Base-by-base conservation (phyloP, 306 rosid species). In the Senna tora region DNA sequence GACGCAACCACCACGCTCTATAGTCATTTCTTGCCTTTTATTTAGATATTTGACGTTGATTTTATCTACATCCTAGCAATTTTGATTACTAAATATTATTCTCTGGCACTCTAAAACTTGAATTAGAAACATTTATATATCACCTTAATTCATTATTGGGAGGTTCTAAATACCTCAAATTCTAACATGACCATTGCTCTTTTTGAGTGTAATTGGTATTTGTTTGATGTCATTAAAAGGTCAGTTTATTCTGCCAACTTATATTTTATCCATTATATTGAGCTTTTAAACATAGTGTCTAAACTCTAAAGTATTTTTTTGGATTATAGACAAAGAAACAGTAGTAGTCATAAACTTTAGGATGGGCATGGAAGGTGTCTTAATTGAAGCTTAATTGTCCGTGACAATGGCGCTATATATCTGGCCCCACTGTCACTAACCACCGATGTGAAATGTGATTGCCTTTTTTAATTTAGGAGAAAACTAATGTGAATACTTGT, bases 381-480 rank as follows among this genome's bases (percentile, higher is more conserved):
- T 14, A 28, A 25, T 56, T 28, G 19, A 56, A 56, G 41, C 16
- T 25, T 25, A 25, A 25, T 17, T 25, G 28, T 10, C 39, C 63
- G 39, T 56, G 63, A 56, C 14, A 28, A 25, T 25, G 19, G 39
- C 32, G 63, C 6, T 14, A 3, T n/a, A n/a, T n/a, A n/a, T 25
- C 30, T 25, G 30, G 62, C 19, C 39, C 34, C 62, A 25, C 30
- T 25, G 30, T 25, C 62, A 12, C 49, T 9, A 3, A 41, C 14
- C 11, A 39, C 15, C 41, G 64, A 58, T 14, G 64, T 58, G 64
- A 58, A 42, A 58, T 14, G 64, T 58, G 64, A 58, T 58, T 58
- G 43, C 64, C 64, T 58, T n/a, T n/a, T n/a, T n/a, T n/a, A n/a
- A n/a, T n/a, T n/a, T n/a, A n/a, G n/a, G n/a, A n/a, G n/a, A n/a